Base-by-base conservation (phyloP, 2,329 filamentous ascomycete species). In the Ophiostoma himal-ulmi region DNA sequence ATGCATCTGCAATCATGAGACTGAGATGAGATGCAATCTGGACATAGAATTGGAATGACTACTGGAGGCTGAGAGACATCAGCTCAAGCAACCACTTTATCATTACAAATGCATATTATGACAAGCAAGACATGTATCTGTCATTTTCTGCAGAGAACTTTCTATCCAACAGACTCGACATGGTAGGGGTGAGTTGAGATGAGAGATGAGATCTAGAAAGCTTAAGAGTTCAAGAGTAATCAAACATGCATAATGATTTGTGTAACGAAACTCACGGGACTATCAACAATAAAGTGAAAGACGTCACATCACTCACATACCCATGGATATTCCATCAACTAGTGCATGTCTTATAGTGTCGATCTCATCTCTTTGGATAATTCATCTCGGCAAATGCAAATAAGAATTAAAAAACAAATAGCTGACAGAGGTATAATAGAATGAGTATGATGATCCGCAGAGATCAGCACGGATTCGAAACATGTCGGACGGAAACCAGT, bases 71-170 rank as follows among this genome's bases (percentile, higher is more conserved):
- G 8, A 48, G 52, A 54, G 52, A 62, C 26, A 60, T 34, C 7
- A 10, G 48, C 41, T 6, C n/a, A 57, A 57, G 57, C 57, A 62
- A 62, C 57, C 57, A 62, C 57, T 62, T 26, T 36, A 62, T 7
- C 41, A 39, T 10, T 39, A 10, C 37, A 48, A 14, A n/a, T 14
- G 20, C 11, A 34, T 6, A 36, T 34, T 8, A 26, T 30, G 5
- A 11, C 22, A 60, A 62, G 13, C 57, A 62, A 62, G 26, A 62
- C 26, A 30, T 54, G 5, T 6, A 26, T 34, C 54, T 62, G 57
- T 62, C 57, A 62, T 34, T 62, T 62, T 62, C 26, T 62, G 57
- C 57, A 62, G 26, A 34, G 34, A 17, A 41, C 62, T 65, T 60
- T 65, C 22, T 57, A 57, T 26, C 52, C 52, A 57, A 26, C 52